A percentile compares a stretch with the other conserved stretches of the same genome.
Evolutionary conservation across 164 flowering plant genomes (phyloP).

Genomic region (Chimonanthus praecox): DNA sequence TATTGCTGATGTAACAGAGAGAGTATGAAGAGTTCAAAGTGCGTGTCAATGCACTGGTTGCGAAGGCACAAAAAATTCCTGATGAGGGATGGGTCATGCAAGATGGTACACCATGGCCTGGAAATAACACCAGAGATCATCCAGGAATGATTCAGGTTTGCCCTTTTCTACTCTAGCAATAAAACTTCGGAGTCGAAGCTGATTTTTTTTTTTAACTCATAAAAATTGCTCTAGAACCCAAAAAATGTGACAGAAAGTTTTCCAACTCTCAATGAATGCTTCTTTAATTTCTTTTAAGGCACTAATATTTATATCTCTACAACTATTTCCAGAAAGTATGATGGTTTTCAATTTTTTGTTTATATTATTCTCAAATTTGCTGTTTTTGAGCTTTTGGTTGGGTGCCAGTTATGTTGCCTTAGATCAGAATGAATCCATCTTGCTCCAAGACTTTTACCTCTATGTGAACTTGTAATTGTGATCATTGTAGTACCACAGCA

Average conservation of each 20-base stretch:
- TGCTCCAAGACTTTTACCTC: not conserved
- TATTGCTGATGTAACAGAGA: conserved; percentile 27
- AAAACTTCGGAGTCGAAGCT: not conserved
- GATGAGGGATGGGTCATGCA: conserved; percentile 55
- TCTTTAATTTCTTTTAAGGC: not conserved
- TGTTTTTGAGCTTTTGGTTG: not conserved
- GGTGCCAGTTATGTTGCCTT: not conserved
- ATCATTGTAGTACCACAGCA: not conserved
- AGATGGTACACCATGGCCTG: conserved; percentile 63
- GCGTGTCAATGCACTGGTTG: conserved; percentile 41
- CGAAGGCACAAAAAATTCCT: conserved; percentile 39
- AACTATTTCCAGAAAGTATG: not conserved
- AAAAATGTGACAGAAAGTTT: not conserved
- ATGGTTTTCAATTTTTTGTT: too few species aligned
- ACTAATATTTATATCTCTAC: not conserved
- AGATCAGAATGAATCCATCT: not conserved
- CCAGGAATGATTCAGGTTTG: conserved; percentile 68
- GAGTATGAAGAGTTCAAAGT: conserved; percentile 60
- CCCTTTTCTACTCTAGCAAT: not conserved
- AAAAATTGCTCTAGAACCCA: not conserved
- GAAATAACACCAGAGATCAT: conserved; percentile 54
- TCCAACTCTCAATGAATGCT: not conserved
- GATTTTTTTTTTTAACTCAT: not conserved
- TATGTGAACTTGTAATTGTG: not conserved
- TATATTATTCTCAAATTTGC: not conserved